Evolutionary conservation across 352 stramenopile genomes (phyloP).

Genomic region (Phytophthora fragariaefolia): DNA sequence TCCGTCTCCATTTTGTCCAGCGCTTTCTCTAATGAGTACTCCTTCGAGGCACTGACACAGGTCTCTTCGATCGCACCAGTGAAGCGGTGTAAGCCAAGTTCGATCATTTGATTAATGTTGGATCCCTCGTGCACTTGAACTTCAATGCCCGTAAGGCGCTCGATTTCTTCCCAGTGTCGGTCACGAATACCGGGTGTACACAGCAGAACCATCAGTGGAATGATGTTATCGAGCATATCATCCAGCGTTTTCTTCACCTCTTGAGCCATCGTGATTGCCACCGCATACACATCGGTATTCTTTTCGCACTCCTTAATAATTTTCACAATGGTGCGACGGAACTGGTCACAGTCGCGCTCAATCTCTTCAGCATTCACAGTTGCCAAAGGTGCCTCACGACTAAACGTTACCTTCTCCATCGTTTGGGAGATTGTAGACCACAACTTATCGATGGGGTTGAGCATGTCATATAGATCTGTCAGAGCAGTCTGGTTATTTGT

Average conservation of each 20-base stretch:
- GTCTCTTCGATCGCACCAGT: conserved; percentile 92
- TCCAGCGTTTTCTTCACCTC: conserved; percentile 86
- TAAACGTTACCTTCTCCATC: conserved; percentile 81
- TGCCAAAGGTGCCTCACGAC: conserved; percentile 63
- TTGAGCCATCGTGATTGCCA: conserved; percentile 80
- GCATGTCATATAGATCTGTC: conserved; percentile 77
- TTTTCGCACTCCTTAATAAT: conserved; percentile 93
- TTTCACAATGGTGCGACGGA: conserved; percentile 88
- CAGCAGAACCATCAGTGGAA: conserved; percentile 93
- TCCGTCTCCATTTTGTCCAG: conserved; percentile 95
- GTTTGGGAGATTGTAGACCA: conserved; percentile 86
- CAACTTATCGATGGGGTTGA: conserved; percentile 88
- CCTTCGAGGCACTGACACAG: conserved; percentile 93
- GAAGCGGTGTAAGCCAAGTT: conserved; percentile 87
- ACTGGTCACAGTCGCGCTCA: conserved; percentile 88
- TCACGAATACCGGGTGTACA: conserved; percentile 93
- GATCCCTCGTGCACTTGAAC: conserved; percentile 91
- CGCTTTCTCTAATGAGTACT: conserved; percentile 93
- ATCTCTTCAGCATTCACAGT: conserved; percentile 88
- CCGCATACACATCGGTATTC: conserved; percentile 83
- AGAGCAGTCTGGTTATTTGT: conserved; percentile 85
- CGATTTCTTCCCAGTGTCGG: conserved; percentile 94
- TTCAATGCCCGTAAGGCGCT: conserved; percentile 85
- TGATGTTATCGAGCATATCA: conserved; percentile 88
- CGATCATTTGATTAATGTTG: conserved; percentile 92